phyloP scores from a whole-genome alignment of 352 stramenopile species.

The Globisporangium sylvaticum region DNA sequence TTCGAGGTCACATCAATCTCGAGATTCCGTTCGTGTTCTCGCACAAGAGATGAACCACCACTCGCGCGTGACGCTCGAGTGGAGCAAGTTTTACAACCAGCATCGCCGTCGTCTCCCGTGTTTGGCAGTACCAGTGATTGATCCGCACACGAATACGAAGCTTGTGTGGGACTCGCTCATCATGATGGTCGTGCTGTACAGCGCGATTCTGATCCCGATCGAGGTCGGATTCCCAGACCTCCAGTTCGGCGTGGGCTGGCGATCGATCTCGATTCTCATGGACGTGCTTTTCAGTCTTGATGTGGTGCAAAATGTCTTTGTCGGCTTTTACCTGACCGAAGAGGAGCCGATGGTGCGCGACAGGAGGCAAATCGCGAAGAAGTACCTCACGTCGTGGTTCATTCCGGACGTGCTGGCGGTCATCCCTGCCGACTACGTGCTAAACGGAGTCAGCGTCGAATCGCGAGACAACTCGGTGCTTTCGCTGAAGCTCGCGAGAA shows the following conservation, averaged over 20 bases:
- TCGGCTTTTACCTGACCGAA: slow-evolving; percentile 61
- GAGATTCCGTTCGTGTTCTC: slow-evolving; percentile 28
- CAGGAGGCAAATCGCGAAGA: slow-evolving; percentile 35
- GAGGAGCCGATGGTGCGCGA: slow-evolving; percentile 55
- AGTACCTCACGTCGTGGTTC: slow-evolving; percentile 64
- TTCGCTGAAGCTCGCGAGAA: slow-evolving; percentile 61
- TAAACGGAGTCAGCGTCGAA: slow-evolving; percentile 15
- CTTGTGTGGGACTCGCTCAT: slow-evolving; percentile 64
- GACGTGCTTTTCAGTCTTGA: slow-evolving; percentile 66
- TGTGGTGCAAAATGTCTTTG: slow-evolving; percentile 68
- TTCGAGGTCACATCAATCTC: slow-evolving; percentile 14
- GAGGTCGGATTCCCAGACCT: slow-evolving; percentile 71
- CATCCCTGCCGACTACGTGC: slow-evolving; percentile 50
- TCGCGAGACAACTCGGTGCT: slow-evolving; percentile 37
- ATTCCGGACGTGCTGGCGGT: slow-evolving; percentile 44
- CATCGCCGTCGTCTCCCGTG: slow-evolving; percentile 27
- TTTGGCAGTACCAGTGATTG: slow-evolving; percentile 38
- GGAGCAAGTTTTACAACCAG: slow-evolving; percentile 37
- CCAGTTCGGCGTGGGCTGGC: slow-evolving; percentile 26
- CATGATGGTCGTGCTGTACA: slow-evolving; percentile 75
- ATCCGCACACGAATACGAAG: slow-evolving; percentile 53
- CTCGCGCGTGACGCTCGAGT: slow-evolving; percentile 32
- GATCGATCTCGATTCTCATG: slow-evolving; percentile 23
- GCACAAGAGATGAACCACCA: slow-evolving; percentile 20
- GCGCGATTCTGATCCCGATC: slow-evolving; percentile 60